A percentile compares a stretch with the other conserved stretches of the same genome.
phyloP scores from a whole-genome alignment of 2,329 filamentous ascomycete genomes.

The Sclerotinia nivalis region DNA sequence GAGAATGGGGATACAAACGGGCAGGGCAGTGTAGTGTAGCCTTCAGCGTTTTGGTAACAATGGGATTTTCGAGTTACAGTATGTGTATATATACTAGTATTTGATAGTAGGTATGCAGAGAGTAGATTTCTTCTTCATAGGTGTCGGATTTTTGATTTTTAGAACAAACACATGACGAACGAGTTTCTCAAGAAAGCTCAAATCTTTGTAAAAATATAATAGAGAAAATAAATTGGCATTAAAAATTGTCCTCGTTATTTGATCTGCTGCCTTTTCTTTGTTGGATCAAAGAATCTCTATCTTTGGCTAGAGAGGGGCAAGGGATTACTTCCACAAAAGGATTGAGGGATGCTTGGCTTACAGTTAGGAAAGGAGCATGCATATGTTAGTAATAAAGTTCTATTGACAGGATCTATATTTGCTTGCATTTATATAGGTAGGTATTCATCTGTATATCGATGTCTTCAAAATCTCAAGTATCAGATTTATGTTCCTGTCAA shows the following conservation, averaged over 20 bases:
- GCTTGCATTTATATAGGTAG: not conserved
- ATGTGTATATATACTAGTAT: not conserved
- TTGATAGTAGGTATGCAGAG: not conserved
- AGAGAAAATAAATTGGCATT: not conserved
- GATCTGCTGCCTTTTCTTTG: slow-evolving; percentile 6
- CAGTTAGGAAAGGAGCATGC: not conserved
- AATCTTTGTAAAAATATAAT: not conserved
- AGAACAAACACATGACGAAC: not conserved
- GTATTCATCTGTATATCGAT: not conserved
- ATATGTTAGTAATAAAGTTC: not conserved
- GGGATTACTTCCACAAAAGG: not conserved
- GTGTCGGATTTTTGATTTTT: not conserved
- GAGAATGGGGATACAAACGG: not conserved
- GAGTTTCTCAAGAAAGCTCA: not conserved
- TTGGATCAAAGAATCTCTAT: slow-evolving; percentile 8
- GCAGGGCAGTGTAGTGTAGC: not conserved
- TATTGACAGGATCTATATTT: not conserved
- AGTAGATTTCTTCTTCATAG: too few relatives aligned
- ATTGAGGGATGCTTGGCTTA: slow-evolving; percentile 8
- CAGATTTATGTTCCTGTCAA: too few relatives aligned
- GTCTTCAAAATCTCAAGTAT: too few relatives aligned
- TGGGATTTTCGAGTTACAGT: not conserved
- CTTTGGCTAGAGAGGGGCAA: not conserved
- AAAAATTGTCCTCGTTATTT: not conserved
- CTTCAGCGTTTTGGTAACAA: not conserved